These are phyloP conservation scores for Talaromyces sp. DNA, from an alignment of 2,329 filamentous ascomycete species.

Conservation along the genomic window DNA sequence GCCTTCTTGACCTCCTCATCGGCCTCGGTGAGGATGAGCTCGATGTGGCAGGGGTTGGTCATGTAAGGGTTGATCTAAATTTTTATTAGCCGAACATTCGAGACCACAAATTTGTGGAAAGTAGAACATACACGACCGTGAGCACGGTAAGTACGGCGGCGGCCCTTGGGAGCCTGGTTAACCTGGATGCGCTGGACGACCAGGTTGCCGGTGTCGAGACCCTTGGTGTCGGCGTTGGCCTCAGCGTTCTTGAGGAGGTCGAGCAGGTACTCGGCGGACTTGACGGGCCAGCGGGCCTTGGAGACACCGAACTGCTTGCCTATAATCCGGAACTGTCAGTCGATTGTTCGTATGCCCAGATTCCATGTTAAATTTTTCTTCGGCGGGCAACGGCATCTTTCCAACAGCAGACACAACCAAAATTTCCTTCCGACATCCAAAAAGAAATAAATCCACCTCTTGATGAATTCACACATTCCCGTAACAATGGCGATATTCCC, in stretches of 20 bases:
- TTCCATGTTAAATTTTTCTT: constrained; percentile 13
- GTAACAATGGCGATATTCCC: constrained; percentile 9
- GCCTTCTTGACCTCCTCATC: constrained; percentile 96
- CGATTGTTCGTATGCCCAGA: constrained; percentile 2
- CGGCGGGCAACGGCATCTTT: constrained; percentile 15
- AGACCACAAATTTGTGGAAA: not conserved
- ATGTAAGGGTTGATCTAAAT: constrained; percentile 99
- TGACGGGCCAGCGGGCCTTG: constrained; percentile 98
- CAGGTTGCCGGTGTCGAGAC: constrained; percentile 94
- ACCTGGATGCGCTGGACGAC: constrained; percentile 99
- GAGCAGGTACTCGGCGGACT: constrained; percentile 98
- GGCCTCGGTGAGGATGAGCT: constrained; percentile 98
- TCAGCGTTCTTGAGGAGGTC: constrained; percentile 97
- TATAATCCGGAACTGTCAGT: constrained; percentile 46
- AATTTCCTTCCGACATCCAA: not conserved
- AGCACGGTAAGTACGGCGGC: constrained; percentile 98
- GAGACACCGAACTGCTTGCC: constrained; percentile 99
- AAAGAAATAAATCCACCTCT: not conserved
- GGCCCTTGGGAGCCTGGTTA: constrained; percentile 99
- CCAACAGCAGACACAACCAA: constrained; percentile 6
- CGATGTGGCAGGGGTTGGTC: constrained; percentile 99
- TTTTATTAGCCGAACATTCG: not conserved
- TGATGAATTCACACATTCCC: constrained; percentile 5
- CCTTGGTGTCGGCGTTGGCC: constrained; percentile 95
- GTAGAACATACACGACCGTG: constrained; percentile 90